Base-by-base conservation (phyloP, 805 yeast species). In the Wickerhamomyces xylosicus region DNA sequence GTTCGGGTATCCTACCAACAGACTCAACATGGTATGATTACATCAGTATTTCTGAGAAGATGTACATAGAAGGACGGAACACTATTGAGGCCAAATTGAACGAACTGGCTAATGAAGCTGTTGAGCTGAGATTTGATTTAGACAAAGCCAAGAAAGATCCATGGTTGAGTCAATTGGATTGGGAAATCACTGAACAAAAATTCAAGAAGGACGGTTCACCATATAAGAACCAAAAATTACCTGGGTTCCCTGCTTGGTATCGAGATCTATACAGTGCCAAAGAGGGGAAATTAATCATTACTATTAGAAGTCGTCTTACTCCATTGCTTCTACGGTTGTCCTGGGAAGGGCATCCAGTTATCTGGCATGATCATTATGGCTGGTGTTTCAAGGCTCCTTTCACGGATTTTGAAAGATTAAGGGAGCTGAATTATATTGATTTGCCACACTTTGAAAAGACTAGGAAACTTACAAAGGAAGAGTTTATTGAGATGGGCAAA, bases 191-290 rank as follows among this genome's bases (percentile, higher is more conserved):
- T 25, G 80, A 83, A 2, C 56, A 70, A 0, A 69, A 76, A 38
- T 46, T 76, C 33, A 84, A 79, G 13, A 85, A 85, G 53, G 66
- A 72, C 31, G 95, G 92, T 2, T 62, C 60, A 3, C 84, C 85
- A 1, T 69, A 64, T 19, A 83, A 85, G 39, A 76, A 72, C 19
- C 95, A 85, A 57, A 86, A 74, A 49, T 54, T 85, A 35, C 94
- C 95, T 0, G 97, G 96, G 0, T 85, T 70, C 50, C 99, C 99
- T 0, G 81, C 81, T 47, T 92, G 99, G 99, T 94, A 85, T 57
- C 73, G 82, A 43, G 77, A 76, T 13, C 48, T 77, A 36, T 63
- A 66, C 46, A 60, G 67, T 1, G 48, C 59, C 9, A 59, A 66
- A 11, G 57, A 61, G 3, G 42, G 57, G 13, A 67, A 63, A 17